A percentile compares a stretch with the other conserved stretches of the same genome.
Evolutionary conservation across 495 filamentous ascomycete species (phyloP).

Genomic region (Darksidea phi): DNA sequence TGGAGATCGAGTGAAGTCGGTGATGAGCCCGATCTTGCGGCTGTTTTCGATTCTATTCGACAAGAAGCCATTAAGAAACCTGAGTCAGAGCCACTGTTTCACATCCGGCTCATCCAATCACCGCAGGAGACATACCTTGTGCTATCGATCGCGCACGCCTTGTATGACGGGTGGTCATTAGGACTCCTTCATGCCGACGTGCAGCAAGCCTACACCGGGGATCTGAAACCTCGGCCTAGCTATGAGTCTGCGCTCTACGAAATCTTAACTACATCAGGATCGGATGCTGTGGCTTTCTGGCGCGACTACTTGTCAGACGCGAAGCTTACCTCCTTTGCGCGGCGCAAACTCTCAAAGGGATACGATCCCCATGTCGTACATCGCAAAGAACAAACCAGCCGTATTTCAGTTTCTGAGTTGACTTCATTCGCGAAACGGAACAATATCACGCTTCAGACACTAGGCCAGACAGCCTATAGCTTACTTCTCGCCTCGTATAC

Average conservation of each 20-base stretch:
- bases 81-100: constrained; percentile 23
- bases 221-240: constrained; percentile 43
- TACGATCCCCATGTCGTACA: constrained; percentile 34
- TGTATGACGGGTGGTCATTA: constrained; percentile 78
- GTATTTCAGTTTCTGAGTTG: constrained; percentile 39
- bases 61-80: constrained; percentile 12
- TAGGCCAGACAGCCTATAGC: constrained; percentile 66
- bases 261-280: constrained; percentile 44
- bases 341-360: constrained; percentile 1
- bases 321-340: constrained; percentile 40
- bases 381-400: constrained; percentile 51
- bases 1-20: constrained; percentile 17
- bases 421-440: constrained; percentile 55
- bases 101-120: constrained; percentile 38
- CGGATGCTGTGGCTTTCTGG: constrained; percentile 59
- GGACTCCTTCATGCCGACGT: constrained; percentile 66
- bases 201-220: constrained; percentile 53
- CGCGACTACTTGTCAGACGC: constrained; percentile 53
- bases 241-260: constrained; percentile 51
- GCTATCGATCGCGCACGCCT: constrained; percentile 72
- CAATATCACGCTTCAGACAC: constrained; percentile 61
- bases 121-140: constrained; percentile 51
- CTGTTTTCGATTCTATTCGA: constrained; percentile 33
- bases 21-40: constrained; percentile 16
- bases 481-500: constrained; percentile 58